Evolutionary conservation across 768 basidiomycete species (phyloP).

Genomic region (Strobilomyces confusus): DNA sequence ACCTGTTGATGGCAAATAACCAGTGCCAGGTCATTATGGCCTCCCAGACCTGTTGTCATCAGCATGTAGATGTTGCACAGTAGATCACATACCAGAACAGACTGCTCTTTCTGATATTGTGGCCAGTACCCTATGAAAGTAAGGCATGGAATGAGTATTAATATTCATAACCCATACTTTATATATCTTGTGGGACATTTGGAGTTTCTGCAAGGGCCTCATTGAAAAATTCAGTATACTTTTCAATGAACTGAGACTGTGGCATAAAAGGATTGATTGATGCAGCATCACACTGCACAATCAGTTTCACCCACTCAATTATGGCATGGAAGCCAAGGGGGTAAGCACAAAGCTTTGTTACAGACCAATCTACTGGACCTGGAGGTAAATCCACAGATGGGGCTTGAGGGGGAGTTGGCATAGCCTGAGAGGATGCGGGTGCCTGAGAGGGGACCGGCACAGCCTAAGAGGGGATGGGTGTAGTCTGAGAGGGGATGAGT

Average conservation of each 20-base stretch:
- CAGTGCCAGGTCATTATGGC: not conserved
- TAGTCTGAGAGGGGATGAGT: not conserved
- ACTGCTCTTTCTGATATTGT: not conserved
- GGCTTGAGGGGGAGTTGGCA: not conserved
- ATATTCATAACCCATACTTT: not conserved
- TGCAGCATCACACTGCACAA: not conserved
- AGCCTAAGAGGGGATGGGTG: not conserved
- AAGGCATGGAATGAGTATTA: not conserved
- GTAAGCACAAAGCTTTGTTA: not conserved
- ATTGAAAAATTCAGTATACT: not conserved
- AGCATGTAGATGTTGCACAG: not conserved
- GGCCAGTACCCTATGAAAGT: not conserved
- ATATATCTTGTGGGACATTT: not conserved
- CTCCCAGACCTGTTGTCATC: not conserved
- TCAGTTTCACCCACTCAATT: not conserved
- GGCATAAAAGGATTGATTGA: not conserved
- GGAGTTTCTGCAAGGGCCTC: not conserved
- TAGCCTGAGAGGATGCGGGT: too few species aligned
- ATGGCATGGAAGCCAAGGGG: not conserved
- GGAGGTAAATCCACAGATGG: not conserved
- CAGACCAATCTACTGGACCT: not conserved
- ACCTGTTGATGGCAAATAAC: too few species aligned
- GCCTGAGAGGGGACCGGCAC: too few species aligned
- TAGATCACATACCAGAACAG: not conserved
- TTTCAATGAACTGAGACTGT: not conserved